Conservation (phyloP, 371 early-diverging fungal genomes). For the Rhizomucor miehei region DNA sequence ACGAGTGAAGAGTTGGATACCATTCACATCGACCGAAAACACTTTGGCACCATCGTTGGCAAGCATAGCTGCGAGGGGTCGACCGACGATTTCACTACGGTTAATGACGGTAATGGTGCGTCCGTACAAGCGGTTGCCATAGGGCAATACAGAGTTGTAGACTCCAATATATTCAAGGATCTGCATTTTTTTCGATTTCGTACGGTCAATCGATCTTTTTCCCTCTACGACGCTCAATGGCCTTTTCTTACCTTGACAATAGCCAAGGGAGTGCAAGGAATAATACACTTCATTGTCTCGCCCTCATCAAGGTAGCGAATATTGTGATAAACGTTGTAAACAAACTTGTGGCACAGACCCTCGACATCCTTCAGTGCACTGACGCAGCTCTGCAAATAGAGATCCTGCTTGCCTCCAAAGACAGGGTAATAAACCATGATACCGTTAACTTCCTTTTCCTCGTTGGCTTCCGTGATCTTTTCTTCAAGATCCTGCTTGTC, state of each 20-base stretch:
- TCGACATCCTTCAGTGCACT: slow-evolving; percentile 92
- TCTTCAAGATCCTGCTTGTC: slow-evolving; percentile 82
- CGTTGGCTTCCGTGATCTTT: slow-evolving; percentile 83
- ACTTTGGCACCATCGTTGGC: slow-evolving; percentile 98
- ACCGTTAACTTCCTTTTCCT: slow-evolving; percentile 80
- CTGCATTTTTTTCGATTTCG: slow-evolving; percentile 23
- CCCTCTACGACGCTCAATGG: no score
- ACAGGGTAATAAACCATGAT: slow-evolving; percentile 97
- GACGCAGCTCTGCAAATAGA: slow-evolving; percentile 90
- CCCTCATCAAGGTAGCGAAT: slow-evolving; percentile 84
- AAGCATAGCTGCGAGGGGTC: slow-evolving; percentile 95
- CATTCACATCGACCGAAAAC: slow-evolving; percentile 90
- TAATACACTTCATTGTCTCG: slow-evolving; percentile 86
- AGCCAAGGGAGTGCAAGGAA: slow-evolving; percentile 96
- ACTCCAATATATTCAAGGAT: slow-evolving; percentile 91
- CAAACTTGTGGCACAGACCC: slow-evolving; percentile 91
- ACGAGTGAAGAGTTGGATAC: slow-evolving; percentile 86
- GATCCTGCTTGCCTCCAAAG: slow-evolving; percentile 90
- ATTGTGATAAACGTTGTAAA: slow-evolving; percentile 95
- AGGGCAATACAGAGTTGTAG: slow-evolving; percentile 85
- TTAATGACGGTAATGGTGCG: slow-evolving; percentile 91
- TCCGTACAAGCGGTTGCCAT: slow-evolving; percentile 95
- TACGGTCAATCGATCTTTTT: no score
- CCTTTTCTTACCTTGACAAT: slow-evolving; percentile 75
- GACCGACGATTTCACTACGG: slow-evolving; percentile 95